These are phyloP conservation scores for Colletotrichum sp. DNA, from an alignment of 2,329 filamentous ascomycete genomes.

Conservation along the genomic window DNA sequence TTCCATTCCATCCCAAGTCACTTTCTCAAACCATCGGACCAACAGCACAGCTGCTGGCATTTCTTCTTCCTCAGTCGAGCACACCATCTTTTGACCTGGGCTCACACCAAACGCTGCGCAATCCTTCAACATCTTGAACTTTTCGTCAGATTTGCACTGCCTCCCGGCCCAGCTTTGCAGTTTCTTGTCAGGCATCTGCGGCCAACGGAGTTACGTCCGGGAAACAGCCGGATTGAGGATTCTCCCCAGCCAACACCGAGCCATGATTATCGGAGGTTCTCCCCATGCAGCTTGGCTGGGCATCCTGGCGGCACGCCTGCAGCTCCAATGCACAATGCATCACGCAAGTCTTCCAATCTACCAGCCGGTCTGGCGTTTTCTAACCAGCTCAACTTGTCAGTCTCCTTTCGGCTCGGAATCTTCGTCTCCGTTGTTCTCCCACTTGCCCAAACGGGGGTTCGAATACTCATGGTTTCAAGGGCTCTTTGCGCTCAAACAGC, in stretches of 20 bases:
- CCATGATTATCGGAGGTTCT: background rate
- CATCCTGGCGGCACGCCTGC: background rate
- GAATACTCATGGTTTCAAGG: background rate
- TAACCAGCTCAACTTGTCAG: background rate
- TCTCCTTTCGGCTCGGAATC: background rate
- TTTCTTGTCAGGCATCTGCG: background rate
- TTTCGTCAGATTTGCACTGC: background rate
- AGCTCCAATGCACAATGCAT: background rate
- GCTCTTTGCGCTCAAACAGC: background rate
- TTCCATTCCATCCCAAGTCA: background rate
- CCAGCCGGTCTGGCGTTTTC: background rate
- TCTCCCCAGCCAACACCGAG: background rate
- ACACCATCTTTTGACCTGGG: background rate
- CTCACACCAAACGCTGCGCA: background rate
- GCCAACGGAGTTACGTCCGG: background rate
- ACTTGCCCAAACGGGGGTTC: background rate
- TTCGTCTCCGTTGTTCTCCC: background rate
- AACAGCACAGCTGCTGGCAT: background rate
- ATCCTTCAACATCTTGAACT: background rate
- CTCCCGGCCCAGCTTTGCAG: background rate
- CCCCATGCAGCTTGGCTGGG: background rate
- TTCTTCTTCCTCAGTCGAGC: background rate
- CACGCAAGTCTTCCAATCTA: background rate
- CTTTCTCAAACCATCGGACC: background rate
- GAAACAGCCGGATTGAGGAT: background rate